Evolutionary conservation across 2,329 filamentous ascomycete species (phyloP).

Genomic region (Colletotrichum aenigma): DNA sequence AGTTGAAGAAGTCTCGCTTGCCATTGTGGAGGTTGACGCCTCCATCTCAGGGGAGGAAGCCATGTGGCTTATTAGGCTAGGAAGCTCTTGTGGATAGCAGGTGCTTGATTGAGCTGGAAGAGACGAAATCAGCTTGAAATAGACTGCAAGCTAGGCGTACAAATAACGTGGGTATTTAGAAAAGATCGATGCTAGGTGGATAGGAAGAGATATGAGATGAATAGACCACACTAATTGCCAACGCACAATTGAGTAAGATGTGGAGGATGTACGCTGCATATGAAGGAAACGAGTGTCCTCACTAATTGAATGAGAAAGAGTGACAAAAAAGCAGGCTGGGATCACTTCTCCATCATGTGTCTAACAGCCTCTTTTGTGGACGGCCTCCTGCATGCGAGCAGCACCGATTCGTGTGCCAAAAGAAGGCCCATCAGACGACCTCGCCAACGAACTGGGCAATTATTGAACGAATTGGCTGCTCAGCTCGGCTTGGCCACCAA

Average conservation of each 20-base stretch:
- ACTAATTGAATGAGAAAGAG: not conserved
- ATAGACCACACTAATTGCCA: not conserved
- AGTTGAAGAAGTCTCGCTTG: not conserved
- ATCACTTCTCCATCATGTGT: not conserved
- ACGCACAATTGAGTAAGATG: not conserved
- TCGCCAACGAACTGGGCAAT: not conserved
- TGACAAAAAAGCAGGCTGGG: not conserved
- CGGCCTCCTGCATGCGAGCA: not conserved
- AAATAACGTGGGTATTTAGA: accelerated
- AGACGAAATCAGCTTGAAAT: not conserved
- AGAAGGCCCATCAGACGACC: not conserved
- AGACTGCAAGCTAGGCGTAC: not conserved
- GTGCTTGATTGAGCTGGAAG: not conserved
- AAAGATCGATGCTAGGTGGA: not conserved
- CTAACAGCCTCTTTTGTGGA: not conserved
- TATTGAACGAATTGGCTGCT: not conserved
- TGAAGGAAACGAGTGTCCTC: not conserved
- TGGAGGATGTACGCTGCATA: not conserved
- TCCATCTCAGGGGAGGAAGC: not conserved
- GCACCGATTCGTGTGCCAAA: not conserved
- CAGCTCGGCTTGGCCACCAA: not conserved
- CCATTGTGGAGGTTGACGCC: not conserved
- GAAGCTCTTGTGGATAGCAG: not conserved
- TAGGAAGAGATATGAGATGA: not conserved
- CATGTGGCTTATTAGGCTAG: not conserved